Conservation (phyloP, 176 grass and related monocot species). For the Eleusine coracana region DNA sequence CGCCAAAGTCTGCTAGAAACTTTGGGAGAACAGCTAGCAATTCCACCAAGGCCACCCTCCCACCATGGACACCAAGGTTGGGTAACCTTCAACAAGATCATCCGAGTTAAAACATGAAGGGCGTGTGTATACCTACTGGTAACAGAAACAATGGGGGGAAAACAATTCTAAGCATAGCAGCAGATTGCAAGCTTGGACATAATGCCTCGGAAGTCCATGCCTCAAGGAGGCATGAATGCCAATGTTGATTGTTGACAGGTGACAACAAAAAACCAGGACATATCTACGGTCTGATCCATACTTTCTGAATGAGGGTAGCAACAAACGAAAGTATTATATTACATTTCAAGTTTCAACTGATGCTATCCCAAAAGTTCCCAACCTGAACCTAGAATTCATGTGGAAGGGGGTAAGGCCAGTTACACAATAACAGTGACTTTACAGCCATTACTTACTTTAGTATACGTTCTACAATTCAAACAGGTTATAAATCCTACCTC, state of each 20-base stretch:
- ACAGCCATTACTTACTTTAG: neutral
- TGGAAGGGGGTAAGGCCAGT: neutral
- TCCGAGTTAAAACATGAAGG: conserved; percentile 77
- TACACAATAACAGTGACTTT: neutral
- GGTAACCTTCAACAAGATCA: conserved; percentile 99
- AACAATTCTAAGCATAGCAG: conserved; percentile 14
- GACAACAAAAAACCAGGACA: neutral
- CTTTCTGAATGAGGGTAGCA: conserved; percentile 3
- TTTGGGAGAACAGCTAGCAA: conserved; percentile 57
- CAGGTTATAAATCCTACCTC: too few species aligned
- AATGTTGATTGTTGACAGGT: neutral
- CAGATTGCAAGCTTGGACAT: too few species aligned
- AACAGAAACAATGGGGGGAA: conserved; percentile 49
- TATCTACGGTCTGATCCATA: neutral
- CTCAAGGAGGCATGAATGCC: conserved; percentile 7
- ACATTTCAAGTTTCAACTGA: neutral
- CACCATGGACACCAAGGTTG: conserved; percentile 76
- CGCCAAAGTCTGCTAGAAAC: conserved; percentile 57
- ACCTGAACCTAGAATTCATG: neutral
- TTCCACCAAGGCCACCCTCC: conserved; percentile 56
- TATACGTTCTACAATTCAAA: too few species aligned
- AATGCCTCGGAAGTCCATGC: neutral
- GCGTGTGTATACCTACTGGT: conserved; percentile 49
- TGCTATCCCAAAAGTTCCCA: neutral
- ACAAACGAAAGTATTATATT: conserved; percentile 2